Evolutionary conservation across 2,329 filamentous ascomycete genomes (phyloP).

Genomic region (Aspergillus floridensis): DNA sequence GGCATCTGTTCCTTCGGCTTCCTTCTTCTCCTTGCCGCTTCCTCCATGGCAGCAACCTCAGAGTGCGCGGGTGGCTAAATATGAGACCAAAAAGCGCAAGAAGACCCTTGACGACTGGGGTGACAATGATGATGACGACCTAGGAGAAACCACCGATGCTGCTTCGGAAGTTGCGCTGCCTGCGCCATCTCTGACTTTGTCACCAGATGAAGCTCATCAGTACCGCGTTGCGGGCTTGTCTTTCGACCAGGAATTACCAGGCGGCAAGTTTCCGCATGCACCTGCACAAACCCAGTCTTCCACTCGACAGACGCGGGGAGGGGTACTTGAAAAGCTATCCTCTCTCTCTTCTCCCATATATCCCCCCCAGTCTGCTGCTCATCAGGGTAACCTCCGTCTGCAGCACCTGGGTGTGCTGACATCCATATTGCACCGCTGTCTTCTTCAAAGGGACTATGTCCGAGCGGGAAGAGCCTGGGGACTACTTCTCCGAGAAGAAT

Average conservation of each 20-base stretch:
- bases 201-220: slow-evolving; percentile 43
- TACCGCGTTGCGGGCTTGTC: slow-evolving; percentile 44
- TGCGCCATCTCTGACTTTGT: slow-evolving; percentile 29
- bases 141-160: slow-evolving; percentile 30
- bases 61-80: slow-evolving; percentile 35
- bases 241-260: slow-evolving; percentile 38
- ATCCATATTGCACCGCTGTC: slow-evolving; percentile 67
- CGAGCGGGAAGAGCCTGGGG: slow-evolving; percentile 74
- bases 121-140: slow-evolving; percentile 24
- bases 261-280: slow-evolving; percentile 43
- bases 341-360: slow-evolving; percentile 35
- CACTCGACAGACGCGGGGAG: slow-evolving; percentile 13
- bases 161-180: slow-evolving; percentile 25
- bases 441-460: slow-evolving; percentile 67
- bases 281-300: slow-evolving; percentile 17
- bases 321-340: slow-evolving; percentile 29
- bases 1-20: slow-evolving; percentile 32
- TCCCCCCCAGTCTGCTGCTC: slow-evolving; percentile 30
- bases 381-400: slow-evolving; percentile 38
- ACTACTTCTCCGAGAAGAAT: slow-evolving; percentile 64
- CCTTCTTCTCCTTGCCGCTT: slow-evolving; percentile 40
- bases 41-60: slow-evolving; percentile 36
- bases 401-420: slow-evolving; percentile 66
- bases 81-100: slow-evolving; percentile 38
- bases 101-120: slow-evolving; percentile 26